Evolutionary conservation across 805 yeast species (phyloP), one percentile per base, ranked within the genome.

Genomic region (Candida taoyuanica): DNA sequence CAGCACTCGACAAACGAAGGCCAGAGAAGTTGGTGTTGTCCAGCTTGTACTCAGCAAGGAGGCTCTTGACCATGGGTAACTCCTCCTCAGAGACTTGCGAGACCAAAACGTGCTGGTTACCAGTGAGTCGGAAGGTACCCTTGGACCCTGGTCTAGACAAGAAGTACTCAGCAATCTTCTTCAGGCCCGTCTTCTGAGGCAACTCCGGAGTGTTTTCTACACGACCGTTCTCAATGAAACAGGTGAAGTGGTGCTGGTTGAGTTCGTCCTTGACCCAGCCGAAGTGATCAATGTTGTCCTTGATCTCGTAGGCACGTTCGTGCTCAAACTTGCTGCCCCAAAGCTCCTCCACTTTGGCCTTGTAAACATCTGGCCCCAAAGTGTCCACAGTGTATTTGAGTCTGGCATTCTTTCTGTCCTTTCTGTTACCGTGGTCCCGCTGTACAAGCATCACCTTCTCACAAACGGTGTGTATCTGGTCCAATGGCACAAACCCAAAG

Each of bases 381-480:
- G 86, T 94, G 66, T 91, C 98, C 55, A 91, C 78, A 23, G 98
- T 91, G 65, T 91, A 91, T 81, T 91, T 91, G 68, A 91, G 78
- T 68, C 98, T 82, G 31, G 98, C 98, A 58, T 91, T 97, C 67
- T 91, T 91, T 74, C 98, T 85, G 72, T 91, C 88, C 58, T 78
- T 76, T 69, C 98, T 84, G 65, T 89, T 96, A 68, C 98, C 98
- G 56, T 74, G 65, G 61, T 91, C 98, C 63, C 97, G 79, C 71
- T 91, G 98, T 29, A 91, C 89, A 49, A 88, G 68, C 93, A 91
- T 82, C 50, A 91, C 74, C 70, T 85, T 85, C 64, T 91, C 96
- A 62, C 95, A 85, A 16, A 82, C 96, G 36, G 73, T 63, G 45
- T 77, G 79, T 34, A 86, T 72, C 60, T 87, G 75, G 35, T 81